Percentiles rank a stretch among this genome's conserved stretches.
Evolutionary conservation across 306 rosid species (phyloP).

Genomic region (Vigna radiata): DNA sequence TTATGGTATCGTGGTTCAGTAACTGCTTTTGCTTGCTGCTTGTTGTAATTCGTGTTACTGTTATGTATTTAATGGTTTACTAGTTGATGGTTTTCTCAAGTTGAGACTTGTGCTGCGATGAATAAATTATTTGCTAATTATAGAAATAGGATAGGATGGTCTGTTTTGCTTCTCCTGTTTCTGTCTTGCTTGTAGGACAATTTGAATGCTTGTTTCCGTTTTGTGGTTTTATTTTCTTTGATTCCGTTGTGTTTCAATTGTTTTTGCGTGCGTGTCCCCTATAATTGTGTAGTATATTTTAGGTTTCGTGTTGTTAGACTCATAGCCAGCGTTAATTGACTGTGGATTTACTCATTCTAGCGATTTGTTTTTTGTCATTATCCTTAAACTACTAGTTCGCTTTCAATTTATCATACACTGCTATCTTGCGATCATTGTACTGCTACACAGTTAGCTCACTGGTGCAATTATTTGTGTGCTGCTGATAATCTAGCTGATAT

Average conservation of each 20-base stretch:
- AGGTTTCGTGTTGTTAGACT: neutral
- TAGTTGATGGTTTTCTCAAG: constrained; percentile 3
- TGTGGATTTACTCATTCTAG: constrained; percentile 9
- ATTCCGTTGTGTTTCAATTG: constrained; percentile 11
- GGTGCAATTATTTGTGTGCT: constrained; percentile 20
- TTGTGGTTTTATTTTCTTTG: neutral
- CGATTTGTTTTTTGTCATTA: neutral
- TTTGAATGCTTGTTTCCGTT: neutral
- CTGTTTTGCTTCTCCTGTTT: constrained; percentile 35
- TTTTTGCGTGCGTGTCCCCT: neutral
- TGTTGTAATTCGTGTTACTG: neutral
- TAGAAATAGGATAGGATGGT: neutral
- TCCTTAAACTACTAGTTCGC: neutral
- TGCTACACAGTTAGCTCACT: neutral
- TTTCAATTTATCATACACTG: neutral
- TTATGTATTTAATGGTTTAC: neutral
- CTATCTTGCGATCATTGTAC: neutral
- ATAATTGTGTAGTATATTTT: neutral
- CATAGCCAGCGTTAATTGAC: neutral
- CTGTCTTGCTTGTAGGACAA: constrained; percentile 14
- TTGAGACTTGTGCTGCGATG: constrained; percentile 9
- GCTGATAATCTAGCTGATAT: constrained; percentile 17
- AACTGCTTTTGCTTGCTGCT: neutral
- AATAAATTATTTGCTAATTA: neutral
- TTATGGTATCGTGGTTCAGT: constrained; percentile 52